Conservation (phyloP, 2,329 filamentous ascomycete genomes). For the Botrytis tulipae region DNA sequence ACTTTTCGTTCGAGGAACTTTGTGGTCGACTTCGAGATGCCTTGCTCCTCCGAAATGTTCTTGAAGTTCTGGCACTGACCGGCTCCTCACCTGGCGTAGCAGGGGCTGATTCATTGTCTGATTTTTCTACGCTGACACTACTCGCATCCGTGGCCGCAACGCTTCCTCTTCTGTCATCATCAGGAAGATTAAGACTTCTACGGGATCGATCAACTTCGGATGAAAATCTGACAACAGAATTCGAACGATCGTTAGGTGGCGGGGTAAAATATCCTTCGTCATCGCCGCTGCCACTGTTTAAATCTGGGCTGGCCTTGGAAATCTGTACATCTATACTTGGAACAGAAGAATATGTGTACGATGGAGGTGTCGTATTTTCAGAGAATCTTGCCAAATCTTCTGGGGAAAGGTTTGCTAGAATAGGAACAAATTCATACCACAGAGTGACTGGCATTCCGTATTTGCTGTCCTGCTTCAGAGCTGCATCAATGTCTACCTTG, state of each 20-base stretch:
- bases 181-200: constrained; percentile 49
- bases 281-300: not conserved
- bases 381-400: constrained; percentile 40
- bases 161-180: constrained; percentile 50
- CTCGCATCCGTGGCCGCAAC: constrained; percentile 49
- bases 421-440: constrained; percentile 92
- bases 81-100: constrained; percentile 53
- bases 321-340: constrained; percentile 31
- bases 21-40: constrained; percentile 52
- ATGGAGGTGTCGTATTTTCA: constrained; percentile 46
- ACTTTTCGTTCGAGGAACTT: constrained; percentile 58
- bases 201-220: constrained; percentile 51
- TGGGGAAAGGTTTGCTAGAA: constrained; percentile 54
- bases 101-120: constrained; percentile 40
- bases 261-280: constrained; percentile 41
- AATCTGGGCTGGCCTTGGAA: constrained; percentile 15
- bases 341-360: constrained; percentile 49
- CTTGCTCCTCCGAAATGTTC: constrained; percentile 56
- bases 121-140: constrained; percentile 41
- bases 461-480: constrained; percentile 66
- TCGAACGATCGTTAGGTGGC: constrained; percentile 45
- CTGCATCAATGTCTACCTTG: constrained; percentile 67
- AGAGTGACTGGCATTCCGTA: constrained; percentile 80
- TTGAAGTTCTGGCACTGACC: constrained; percentile 53
- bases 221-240: constrained; percentile 52